Base-by-base conservation (phyloP, 2,329 filamentous ascomycete genomes). In the Harringtonia lauricola region DNA sequence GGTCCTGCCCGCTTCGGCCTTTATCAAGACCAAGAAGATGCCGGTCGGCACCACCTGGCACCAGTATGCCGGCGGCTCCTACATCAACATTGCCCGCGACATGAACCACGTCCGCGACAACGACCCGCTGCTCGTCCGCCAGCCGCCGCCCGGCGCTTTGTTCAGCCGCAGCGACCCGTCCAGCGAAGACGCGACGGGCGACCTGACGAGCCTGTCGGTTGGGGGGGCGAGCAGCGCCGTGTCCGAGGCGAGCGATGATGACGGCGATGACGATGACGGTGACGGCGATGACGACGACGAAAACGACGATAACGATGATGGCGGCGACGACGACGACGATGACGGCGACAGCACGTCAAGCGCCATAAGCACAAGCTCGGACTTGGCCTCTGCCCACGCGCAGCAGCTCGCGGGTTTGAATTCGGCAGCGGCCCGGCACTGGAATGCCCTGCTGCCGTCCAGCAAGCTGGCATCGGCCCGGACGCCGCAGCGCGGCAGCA, bases 121-220 rank as follows among this genome's bases (percentile, higher is more conserved):
- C 42, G 46, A 47, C 21, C 42, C 36, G 21, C 21, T 10, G 10
- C 14, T 15, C 3, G 7, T 8, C 8, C 22, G 40, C 44, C 33
- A 37, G 15, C 3, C 31, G 41, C 10, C 41, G 41, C 21, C 34
- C 43, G 43, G 39, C 43, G 13, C 43, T 49, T 17, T 51, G 49
- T n/a, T n/a, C n/a, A n/a, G n/a, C n/a, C n/a, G n/a, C n/a, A n/a
- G n/a, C n/a, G n/a, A n/a, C n/a, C n/a, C n/a, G n/a, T n/a, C n/a
- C n/a, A n/a, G n/a, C n/a, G n/a, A n/a, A n/a, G n/a, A n/a, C n/a
- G n/a, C n/a, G n/a, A n/a, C n/a, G n/a, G n/a, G n/a, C n/a, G n/a
- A n/a, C n/a, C n/a, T n/a, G n/a, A n/a, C n/a, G n/a, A n/a, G n/a
- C n/a, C n/a, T n/a, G n/a, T n/a, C n/a, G n/a, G n/a, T n/a, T n/a